A percentile compares a stretch with the other conserved stretches of the same genome.
Evolutionary conservation across 2,329 filamentous ascomycete genomes (phyloP).

Genomic region (Penicillium vulpinum): DNA sequence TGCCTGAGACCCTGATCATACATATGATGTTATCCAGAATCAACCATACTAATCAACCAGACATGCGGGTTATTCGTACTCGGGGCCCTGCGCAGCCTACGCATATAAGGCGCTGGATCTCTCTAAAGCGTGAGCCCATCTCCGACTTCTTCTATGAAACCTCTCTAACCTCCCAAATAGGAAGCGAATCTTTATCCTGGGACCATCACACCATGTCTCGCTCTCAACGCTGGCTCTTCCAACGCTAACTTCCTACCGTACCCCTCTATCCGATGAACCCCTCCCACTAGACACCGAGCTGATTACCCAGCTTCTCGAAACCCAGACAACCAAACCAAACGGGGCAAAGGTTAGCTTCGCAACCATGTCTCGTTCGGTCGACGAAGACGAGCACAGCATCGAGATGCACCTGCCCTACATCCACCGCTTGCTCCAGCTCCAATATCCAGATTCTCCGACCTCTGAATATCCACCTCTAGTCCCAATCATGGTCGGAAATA

Average conservation of each 20-base stretch:
- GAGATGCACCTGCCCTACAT: slow-evolving; percentile 97
- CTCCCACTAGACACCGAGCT: slow-evolving; percentile 47
- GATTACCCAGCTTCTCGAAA: slow-evolving; percentile 39
- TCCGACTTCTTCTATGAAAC: not conserved
- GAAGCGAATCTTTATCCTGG: slow-evolving; percentile 88
- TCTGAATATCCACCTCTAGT: slow-evolving; percentile 71
- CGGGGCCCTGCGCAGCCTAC: slow-evolving; percentile 87
- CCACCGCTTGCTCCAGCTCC: slow-evolving; percentile 69
- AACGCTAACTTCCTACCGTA: slow-evolving; percentile 58
- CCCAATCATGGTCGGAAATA: slow-evolving; percentile 82
- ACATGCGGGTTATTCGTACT: slow-evolving; percentile 92
- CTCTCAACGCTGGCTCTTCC: slow-evolving; percentile 76
- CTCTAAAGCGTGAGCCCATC: slow-evolving; percentile 61
- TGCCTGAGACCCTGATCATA: slow-evolving; percentile 37
- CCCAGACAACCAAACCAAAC: slow-evolving; percentile 30
- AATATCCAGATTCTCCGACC: slow-evolving; percentile 49
- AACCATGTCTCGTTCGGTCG: slow-evolving; percentile 63
- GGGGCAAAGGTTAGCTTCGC: slow-evolving; percentile 40
- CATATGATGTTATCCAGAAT: not conserved
- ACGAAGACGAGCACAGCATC: slow-evolving; percentile 85
- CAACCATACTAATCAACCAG: slow-evolving; percentile 49
- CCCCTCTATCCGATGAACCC: slow-evolving; percentile 45
- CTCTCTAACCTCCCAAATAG: slow-evolving; percentile 38
- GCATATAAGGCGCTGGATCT: slow-evolving; percentile 90
- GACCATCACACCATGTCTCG: slow-evolving; percentile 86